Conservation (phyloP, 2,329 filamentous ascomycete genomes). For the Penicillium sp. region DNA sequence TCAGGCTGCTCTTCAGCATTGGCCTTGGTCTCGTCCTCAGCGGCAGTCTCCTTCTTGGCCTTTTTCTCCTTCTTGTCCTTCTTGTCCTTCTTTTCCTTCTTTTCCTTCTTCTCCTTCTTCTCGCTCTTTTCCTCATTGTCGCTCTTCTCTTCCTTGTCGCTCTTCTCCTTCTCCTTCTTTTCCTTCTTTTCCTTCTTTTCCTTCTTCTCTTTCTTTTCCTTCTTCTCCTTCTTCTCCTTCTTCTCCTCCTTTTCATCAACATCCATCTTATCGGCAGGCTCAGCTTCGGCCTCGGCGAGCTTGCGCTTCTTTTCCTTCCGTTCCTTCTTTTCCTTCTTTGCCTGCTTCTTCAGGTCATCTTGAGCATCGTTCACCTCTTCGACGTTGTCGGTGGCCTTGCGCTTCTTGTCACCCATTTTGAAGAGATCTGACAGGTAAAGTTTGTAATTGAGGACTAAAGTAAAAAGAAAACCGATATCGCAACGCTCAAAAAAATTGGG, state of each 20-base stretch:
- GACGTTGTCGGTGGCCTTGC: constrained; percentile 36
- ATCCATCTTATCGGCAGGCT: constrained; percentile 3
- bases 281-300: not conserved
- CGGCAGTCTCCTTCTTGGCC: constrained; percentile 10
- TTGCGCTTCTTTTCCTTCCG: constrained; percentile 15
- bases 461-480: not conserved
- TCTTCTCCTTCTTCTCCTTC: constrained; percentile 8
- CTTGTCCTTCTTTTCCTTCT: constrained; percentile 9
- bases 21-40: constrained; percentile 14
- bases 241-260: constrained; percentile 15
- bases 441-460: not conserved
- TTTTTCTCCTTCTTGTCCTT: constrained; percentile 20
- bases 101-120: constrained; percentile 10
- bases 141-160: constrained; percentile 13
- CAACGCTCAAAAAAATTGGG: constrained; percentile 23
- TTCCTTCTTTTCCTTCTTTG: constrained; percentile 21
- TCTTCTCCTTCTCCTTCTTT: constrained; percentile 16
- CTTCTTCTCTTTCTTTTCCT: constrained; percentile 6
- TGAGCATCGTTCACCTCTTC: constrained; percentile 23
- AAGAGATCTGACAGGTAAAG: not conserved
- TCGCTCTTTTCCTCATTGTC: constrained; percentile 17
- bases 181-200: constrained; percentile 19
- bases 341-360: constrained; percentile 36
- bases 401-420: constrained; percentile 40
- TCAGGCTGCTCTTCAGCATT: constrained; percentile 14